Base-by-base conservation (phyloP, 2,329 filamentous ascomycete species). In the Exophiala oligosperma region DNA sequence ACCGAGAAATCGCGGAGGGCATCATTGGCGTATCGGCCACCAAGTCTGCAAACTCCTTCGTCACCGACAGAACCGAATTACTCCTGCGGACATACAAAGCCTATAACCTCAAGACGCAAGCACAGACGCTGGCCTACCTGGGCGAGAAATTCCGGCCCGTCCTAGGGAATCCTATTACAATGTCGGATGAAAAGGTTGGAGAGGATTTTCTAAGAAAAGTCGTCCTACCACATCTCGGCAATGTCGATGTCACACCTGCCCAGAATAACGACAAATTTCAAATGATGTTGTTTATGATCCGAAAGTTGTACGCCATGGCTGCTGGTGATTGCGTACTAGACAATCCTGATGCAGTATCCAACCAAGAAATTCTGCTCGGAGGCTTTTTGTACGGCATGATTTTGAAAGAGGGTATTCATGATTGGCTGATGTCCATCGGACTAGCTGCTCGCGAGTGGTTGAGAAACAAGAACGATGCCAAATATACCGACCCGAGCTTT, bases 361-460 rank as follows among this genome's bases (percentile, higher is more conserved):
- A 95, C 73, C 94, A 99, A 71, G 94, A 99, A 74, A 88, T 97
- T 57, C 80, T 99, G 24, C 84, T 99, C 1, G 93, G 93, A 53
- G 93, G 94, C 7, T 96, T 96, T 70, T 78, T 99, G 11, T 99
- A 96, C 71, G 91, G 91, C 56, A 93, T 94, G 86, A 92, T 99
- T 53, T 78, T 99, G 66, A 99, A 99, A 77, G 94, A 99, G 74
- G 86, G 89, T 57, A 79, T 99, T 8, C 93, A 99, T 60, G 94
- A 97, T 72, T 91, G 93, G 78, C 79, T 99, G 17, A 80, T 82
- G n/a, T 85, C 87, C 6, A 82, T 89, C 21, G 76, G 79, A 35
- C 72, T 74, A 8, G 73, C 79, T 32, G 70, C 81, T 17, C 73
- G 77, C 49, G 84, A 87, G 57, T 87, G 82, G 78, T 77, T 75